Evolutionary conservation across 306 rosid genomes (phyloP), one percentile per base, ranked within the genome.

Genomic region (Cyamopsis tetragonoloba): DNA sequence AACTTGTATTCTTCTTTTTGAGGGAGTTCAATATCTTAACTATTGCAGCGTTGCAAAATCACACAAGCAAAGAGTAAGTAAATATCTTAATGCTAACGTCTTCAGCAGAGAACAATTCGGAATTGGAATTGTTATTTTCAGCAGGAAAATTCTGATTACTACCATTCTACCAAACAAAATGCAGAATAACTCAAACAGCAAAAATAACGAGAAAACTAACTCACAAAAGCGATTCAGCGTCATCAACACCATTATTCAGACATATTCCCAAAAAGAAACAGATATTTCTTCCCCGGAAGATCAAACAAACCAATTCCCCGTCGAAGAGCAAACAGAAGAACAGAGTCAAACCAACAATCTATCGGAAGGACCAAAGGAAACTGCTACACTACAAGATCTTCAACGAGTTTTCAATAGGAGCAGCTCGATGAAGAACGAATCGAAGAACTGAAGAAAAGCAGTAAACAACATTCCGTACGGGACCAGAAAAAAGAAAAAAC

Each of bases 321-420:
- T 58, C 61, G 24, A 44, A 53, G 46, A 59, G 49, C 18, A 18
- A n/a, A 24, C 10, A 42, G 15, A 3, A 67, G 38, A 37, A 27
- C 30, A 50, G 24, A 27, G 58, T 7, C 1, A 10, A 57, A 79
- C 75, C 1, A 49, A 51, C 22, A 56, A 74, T 13, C 18, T 12
- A 54, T 57, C 70, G 62, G 79, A n/a, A n/a, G n/a, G n/a, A 81
- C 70, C 76, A 23, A 41, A 53, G 41, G 68, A 76, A 56, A 73
- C 55, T 15, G 31, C 22, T 4, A 66, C 54, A 69, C 27, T 47
- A 58, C 46, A 8, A 17, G 62, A 57, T 79, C 62, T 22, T 30
- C 58, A 38, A 18, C 20, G 37, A 71, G 61, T 31, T 18, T 37
- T 31, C 37, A 24, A 54, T 59, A 79, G 50, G n/a, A n/a, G n/a